These are phyloP conservation scores for Ophiocordyceps unilateralis DNA, from an alignment of 2,329 filamentous ascomycete genomes.

Conservation along the genomic window DNA sequence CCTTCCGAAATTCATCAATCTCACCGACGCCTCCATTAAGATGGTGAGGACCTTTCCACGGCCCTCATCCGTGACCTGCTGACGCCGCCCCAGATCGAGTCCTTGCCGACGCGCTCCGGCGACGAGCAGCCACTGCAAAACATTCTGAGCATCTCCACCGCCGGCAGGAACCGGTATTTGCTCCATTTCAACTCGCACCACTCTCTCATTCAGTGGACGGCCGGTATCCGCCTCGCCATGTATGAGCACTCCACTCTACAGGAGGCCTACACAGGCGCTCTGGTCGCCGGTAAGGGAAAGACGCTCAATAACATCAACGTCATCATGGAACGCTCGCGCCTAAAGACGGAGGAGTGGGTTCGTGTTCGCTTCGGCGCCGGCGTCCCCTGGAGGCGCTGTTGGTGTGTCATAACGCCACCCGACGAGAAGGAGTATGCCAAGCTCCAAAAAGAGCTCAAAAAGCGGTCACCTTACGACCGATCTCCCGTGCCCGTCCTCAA, in stretches of 20 bases:
- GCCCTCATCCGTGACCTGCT: not conserved
- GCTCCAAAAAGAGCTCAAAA: conserved; percentile 66
- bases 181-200: conserved; percentile 93
- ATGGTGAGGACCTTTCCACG: conserved; percentile 49
- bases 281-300: conserved; percentile 91
- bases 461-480: conserved; percentile 68
- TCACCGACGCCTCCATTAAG: conserved; percentile 94
- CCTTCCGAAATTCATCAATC: conserved; percentile 82
- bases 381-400: conserved; percentile 89
- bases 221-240: conserved; percentile 82
- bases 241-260: conserved; percentile 86
- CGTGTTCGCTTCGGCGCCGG: conserved; percentile 89
- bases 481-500: conserved; percentile 50
- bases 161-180: conserved; percentile 85
- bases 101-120: conserved; percentile 63
- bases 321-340: conserved; percentile 67
- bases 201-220: conserved; percentile 88
- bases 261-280: conserved; percentile 88
- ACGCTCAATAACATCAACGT: conserved; percentile 72
- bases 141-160: conserved; percentile 88
- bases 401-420: conserved; percentile 85
- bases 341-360: conserved; percentile 81
- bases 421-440: conserved; percentile 86
- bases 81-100: conserved; percentile 48
- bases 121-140: conserved; percentile 76